Percentiles rank a stretch among this genome's conserved stretches.
Conservation (phyloP, 331 rosid genomes). For the Phaseolus coccineus region DNA sequence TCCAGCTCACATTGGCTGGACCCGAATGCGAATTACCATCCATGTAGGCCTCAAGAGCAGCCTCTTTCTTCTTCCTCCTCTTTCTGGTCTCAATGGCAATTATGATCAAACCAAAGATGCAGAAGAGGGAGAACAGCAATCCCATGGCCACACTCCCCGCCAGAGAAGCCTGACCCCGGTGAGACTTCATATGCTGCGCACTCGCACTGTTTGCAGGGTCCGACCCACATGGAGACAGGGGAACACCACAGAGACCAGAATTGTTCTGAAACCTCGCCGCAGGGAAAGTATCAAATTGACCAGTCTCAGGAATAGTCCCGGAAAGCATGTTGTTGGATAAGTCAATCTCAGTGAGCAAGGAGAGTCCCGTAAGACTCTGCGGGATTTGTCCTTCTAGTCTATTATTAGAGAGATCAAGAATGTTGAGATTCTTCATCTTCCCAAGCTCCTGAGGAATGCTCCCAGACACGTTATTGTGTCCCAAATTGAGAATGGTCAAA, state of each 20-base stretch:
- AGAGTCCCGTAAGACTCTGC: constrained; percentile 58
- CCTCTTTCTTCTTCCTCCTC: constrained; percentile 83
- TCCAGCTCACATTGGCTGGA: constrained; percentile 68
- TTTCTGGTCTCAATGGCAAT: constrained; percentile 73
- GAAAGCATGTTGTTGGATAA: constrained; percentile 71
- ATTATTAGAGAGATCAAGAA: constrained; percentile 89
- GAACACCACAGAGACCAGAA: constrained; percentile 88
- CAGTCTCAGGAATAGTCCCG: constrained; percentile 74
- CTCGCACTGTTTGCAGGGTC: constrained; percentile 29
- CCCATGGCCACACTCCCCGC: constrained; percentile 94
- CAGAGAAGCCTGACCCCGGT: constrained; percentile 72
- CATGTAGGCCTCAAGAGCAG: constrained; percentile 61
- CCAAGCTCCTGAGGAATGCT: constrained; percentile 83
- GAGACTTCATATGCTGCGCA: constrained; percentile 62
- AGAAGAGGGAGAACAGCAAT: constrained; percentile 76
- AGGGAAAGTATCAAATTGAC: constrained; percentile 86
- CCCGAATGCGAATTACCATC: constrained; percentile 75
- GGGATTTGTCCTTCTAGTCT: constrained; percentile 77
- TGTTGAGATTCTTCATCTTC: constrained; percentile 66
- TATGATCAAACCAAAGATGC: constrained; percentile 77
- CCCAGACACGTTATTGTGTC: constrained; percentile 77
- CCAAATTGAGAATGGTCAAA: constrained; percentile 76
- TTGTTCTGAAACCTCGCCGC: constrained; percentile 62
- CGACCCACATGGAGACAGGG: constrained; percentile 60
- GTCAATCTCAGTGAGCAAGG: constrained; percentile 78